A percentile compares a stretch with the other conserved stretches of the same genome.
phyloP scores from a whole-genome alignment of 2,329 filamentous ascomycete genomes.

The Scytalidium lignicola region DNA sequence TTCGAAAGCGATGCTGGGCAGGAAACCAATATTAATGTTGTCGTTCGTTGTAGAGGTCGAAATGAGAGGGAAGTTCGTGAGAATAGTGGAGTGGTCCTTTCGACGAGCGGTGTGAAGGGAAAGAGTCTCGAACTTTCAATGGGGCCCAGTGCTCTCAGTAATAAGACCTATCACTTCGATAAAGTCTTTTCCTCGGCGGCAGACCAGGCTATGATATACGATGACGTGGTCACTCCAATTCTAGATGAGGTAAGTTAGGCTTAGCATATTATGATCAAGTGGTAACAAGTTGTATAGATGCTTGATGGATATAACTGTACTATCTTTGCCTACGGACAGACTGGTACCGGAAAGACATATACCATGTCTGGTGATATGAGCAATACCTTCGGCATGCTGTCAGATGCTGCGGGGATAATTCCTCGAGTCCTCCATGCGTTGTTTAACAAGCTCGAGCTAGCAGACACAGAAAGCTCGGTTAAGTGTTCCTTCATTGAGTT shows the following conservation, averaged over 20 bases:
- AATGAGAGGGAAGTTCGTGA: constrained; percentile 90
- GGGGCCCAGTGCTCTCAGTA: constrained; percentile 86
- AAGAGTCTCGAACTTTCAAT: constrained; percentile 81
- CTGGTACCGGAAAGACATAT: constrained; percentile 96
- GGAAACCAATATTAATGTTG: constrained; percentile 96
- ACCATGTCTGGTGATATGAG: constrained; percentile 99
- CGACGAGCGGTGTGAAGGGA: constrained; percentile 82
- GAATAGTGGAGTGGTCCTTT: constrained; percentile 89
- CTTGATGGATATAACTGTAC: constrained; percentile 94
- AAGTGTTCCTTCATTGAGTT: constrained; percentile 98
- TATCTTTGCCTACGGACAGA: constrained; percentile 97
- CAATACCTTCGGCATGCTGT: constrained; percentile 76
- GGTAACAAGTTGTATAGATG: constrained; percentile 53
- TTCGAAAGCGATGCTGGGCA: constrained; percentile 67
- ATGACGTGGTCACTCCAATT: constrained; percentile 91
- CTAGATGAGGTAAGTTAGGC: constrained; percentile 69
- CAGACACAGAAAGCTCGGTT: constrained; percentile 78
- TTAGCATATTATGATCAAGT: not conserved
- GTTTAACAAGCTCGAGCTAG: constrained; percentile 76
- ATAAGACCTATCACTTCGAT: constrained; percentile 96
- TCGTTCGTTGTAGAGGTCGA: constrained; percentile 88
- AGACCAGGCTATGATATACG: constrained; percentile 89
- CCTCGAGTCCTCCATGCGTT: constrained; percentile 83
- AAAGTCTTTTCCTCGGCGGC: constrained; percentile 94
- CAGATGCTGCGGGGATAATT: constrained; percentile 91